Evolutionary conservation across 1,284 basidiomycete species (phyloP).

Genomic region (Rugosomyces carneus): DNA sequence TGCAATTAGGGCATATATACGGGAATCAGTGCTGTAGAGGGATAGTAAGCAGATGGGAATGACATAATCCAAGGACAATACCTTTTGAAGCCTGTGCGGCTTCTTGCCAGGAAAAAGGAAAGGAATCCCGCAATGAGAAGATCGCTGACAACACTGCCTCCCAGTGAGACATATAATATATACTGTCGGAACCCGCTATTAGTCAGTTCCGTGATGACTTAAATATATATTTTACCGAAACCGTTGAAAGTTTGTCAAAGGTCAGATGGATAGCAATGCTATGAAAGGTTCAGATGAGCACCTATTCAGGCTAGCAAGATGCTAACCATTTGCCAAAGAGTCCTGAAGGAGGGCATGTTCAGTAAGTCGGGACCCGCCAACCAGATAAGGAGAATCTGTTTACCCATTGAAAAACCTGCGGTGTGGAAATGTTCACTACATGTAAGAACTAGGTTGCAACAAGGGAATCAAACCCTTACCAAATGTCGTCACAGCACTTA

Average conservation of each 20-base stretch:
- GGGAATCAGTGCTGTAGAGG: conserved; percentile 22
- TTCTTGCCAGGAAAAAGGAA: conserved; percentile 11
- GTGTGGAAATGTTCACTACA: background rate
- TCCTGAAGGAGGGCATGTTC: background rate
- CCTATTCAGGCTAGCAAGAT: background rate
- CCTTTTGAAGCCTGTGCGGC: conserved; percentile 17
- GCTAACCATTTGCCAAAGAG: background rate
- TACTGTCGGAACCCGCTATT: background rate
- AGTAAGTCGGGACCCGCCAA: background rate
- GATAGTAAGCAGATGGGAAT: background rate
- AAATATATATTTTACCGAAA: background rate
- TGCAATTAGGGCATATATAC: conserved; percentile 25
- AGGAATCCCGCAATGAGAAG: conserved; percentile 15
- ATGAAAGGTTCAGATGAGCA: background rate
- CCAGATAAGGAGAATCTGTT: background rate
- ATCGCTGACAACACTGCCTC: conserved; percentile 13
- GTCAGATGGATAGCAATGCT: background rate
- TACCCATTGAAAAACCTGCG: background rate
- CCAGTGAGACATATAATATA: conserved; percentile 14
- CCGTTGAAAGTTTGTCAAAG: background rate
- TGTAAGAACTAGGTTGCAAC: background rate
- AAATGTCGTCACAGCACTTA: background rate
- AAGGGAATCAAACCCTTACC: background rate
- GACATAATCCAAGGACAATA: background rate
- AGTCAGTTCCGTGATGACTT: background rate